Percentiles rank a stretch among this genome's conserved stretches.
phyloP scores from a whole-genome alignment of 257 asterid species.

The Gynochthodes officinalis region DNA sequence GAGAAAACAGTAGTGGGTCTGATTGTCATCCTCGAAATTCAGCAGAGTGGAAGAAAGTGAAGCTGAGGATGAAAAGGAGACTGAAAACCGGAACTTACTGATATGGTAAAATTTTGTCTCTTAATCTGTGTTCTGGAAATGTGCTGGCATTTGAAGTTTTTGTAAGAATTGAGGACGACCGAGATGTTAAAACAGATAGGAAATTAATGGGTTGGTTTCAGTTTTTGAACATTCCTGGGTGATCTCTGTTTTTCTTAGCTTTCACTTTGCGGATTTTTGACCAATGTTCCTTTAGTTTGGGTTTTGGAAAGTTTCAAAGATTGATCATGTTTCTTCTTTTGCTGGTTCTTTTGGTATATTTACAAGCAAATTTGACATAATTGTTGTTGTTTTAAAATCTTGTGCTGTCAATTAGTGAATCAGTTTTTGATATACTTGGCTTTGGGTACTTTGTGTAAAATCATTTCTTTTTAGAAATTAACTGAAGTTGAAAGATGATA shows the following conservation, averaged over 20 bases:
- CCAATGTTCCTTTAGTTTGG: not conserved
- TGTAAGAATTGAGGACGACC: conserved; percentile 12
- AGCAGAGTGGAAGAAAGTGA: conserved; percentile 22
- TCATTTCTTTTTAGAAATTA: not conserved
- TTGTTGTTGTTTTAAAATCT: too few relatives aligned
- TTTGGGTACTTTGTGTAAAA: not conserved
- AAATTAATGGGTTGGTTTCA: conserved; percentile 10
- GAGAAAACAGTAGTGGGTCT: conserved; percentile 24
- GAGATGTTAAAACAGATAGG: conserved; percentile 18
- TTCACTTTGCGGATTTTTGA: not conserved
- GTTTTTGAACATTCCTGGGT: conserved; percentile 1
- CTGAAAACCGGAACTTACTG: conserved; percentile 28
- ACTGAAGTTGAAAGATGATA: not conserved
- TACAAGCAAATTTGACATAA: too few relatives aligned
- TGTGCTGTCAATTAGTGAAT: not conserved
- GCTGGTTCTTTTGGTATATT: not conserved
- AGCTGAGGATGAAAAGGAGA: conserved; percentile 30
- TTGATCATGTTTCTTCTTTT: not conserved
- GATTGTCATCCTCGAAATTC: conserved; percentile 28
- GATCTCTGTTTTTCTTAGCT: not conserved
- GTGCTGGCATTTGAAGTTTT: not conserved
- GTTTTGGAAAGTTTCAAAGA: not conserved
- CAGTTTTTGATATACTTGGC: not conserved
- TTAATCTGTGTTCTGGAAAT: not conserved
- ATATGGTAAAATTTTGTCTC: conserved; percentile 34